Base-by-base conservation (phyloP, 1,284 basidiomycete species). In the Moniliophthora roreri region DNA sequence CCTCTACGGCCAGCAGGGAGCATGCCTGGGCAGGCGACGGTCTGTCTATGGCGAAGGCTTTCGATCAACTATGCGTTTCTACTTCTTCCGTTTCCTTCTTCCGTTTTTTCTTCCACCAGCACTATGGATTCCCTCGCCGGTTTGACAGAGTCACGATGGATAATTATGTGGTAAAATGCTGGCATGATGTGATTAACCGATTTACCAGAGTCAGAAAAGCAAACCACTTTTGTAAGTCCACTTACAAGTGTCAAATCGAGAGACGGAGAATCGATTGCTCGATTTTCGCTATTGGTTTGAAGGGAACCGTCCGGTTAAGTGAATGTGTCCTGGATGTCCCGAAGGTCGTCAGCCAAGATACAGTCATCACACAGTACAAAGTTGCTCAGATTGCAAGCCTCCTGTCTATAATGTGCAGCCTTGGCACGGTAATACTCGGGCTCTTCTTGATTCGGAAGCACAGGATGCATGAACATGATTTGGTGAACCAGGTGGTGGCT, bases 221-320 rank as follows among this genome's bases (percentile, higher is more conserved):
- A 56, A 16, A 53, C 46, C 4, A 20, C 52, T 23, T 45, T 56
- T 16, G 57, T 54, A 15, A 21, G 52, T 44, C 13, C 11, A 11
- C 2, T 21, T 6, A n/a, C n/a, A n/a, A 1, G 24, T 34, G 20
- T n/a, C 46, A 34, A 32, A 9, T n/a, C 20, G 18, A 20, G 20
- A 26, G 16, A 26, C 10, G 18, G 16, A 4, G 11, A 11, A 9
- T 35, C 5, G 11, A 4, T 20, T 15, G 16, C 20, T 39, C 36
- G 15, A 18, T 21, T 44, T 24, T 34, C 38, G 16, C 38, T 45
- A 16, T 52, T 38, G 18, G 2, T 21, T 2, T 51, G 13, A 23
- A 59, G 58, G 55, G 52, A 13, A 53, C 55, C 2, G 52, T 59
- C 16, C 34, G 57, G 4, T 47, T 59, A 18, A 59, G 57, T 16